A percentile compares a stretch with the other conserved stretches of the same genome.
Evolutionary conservation across 768 basidiomycete species (phyloP).

Genomic region (Russula vinacea): DNA sequence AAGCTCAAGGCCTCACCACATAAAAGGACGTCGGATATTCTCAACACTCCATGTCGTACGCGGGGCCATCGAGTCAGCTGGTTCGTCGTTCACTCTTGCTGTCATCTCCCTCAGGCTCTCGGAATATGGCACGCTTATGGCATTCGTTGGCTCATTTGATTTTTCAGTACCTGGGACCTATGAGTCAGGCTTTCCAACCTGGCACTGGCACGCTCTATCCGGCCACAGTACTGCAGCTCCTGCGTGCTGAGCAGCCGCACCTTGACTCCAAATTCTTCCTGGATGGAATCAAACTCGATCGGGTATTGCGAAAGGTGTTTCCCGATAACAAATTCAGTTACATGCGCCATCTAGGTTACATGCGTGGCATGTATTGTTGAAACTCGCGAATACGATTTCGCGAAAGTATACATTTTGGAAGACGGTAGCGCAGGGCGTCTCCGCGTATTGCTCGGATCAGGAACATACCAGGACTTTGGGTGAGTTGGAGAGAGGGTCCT

Average conservation of each 20-base stretch:
- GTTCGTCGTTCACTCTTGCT: slow-evolving; percentile 4
- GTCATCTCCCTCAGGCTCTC: neutral
- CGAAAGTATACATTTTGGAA: slow-evolving; percentile 34
- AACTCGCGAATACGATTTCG: slow-evolving; percentile 19
- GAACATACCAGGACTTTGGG: neutral
- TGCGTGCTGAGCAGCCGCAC: slow-evolving; percentile 36
- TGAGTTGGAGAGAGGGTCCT: neutral
- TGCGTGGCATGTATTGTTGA: slow-evolving; percentile 47
- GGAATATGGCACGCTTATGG: neutral
- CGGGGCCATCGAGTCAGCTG: neutral
- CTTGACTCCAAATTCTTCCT: slow-evolving; percentile 15
- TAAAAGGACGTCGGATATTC: neutral
- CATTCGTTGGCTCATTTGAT: neutral
- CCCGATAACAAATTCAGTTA: neutral
- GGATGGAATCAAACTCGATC: slow-evolving; percentile 20
- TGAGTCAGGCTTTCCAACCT: neutral
- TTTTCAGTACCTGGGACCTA: neutral
- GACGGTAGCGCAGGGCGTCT: slow-evolving; percentile 39
- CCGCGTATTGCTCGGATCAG: slow-evolving; percentile 3
- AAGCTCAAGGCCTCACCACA: neutral
- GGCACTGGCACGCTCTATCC: slow-evolving; percentile 40
- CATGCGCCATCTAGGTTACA: slow-evolving; percentile 38
- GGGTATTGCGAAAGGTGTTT: slow-evolving; percentile 9
- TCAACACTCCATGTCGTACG: slow-evolving; percentile 9
- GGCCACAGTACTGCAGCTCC: slow-evolving; percentile 54